Conservation (phyloP, 148 eudicot species). For the Silene uniflora region DNA sequence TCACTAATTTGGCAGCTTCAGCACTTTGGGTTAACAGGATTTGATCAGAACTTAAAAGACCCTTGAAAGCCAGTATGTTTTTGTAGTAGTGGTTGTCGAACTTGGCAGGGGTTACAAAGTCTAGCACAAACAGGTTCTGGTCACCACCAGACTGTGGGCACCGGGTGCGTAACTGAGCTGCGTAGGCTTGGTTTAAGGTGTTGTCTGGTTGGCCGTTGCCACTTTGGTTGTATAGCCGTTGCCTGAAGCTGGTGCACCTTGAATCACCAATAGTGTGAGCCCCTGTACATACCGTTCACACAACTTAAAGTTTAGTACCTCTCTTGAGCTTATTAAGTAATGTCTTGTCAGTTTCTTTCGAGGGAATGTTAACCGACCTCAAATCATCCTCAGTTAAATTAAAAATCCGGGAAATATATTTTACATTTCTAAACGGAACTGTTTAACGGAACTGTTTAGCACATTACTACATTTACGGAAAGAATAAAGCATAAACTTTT, state of each 20-base stretch:
- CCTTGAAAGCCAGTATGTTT: slow-evolving; percentile 42
- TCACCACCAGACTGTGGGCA: slow-evolving; percentile 85
- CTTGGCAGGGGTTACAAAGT: slow-evolving; percentile 35
- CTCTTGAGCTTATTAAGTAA: not conserved
- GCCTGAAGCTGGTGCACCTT: slow-evolving; percentile 83
- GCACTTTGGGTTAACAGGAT: slow-evolving; percentile 41
- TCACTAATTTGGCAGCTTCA: slow-evolving; percentile 36
- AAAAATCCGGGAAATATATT: not conserved
- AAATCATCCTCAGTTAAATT: not conserved
- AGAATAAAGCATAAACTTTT: too few relatives aligned
- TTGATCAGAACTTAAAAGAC: slow-evolving; percentile 52
- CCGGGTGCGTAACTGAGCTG: slow-evolving; percentile 45
- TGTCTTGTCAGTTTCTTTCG: not conserved
- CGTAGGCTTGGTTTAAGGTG: slow-evolving; percentile 48
- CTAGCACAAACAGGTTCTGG: slow-evolving; percentile 56
- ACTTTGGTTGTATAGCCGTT: slow-evolving; percentile 72
- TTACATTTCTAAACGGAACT: slow-evolving; percentile 31
- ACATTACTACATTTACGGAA: not conserved
- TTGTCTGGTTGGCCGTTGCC: slow-evolving; percentile 60
- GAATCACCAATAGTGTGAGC: slow-evolving; percentile 82
- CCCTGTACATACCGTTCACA: slow-evolving; percentile 32
- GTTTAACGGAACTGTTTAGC: slow-evolving; percentile 42
- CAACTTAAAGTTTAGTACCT: too few relatives aligned
- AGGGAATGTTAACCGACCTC: too few relatives aligned
- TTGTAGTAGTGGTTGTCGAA: slow-evolving; percentile 60